Evolutionary conservation across 2,329 filamentous ascomycete genomes (phyloP).

Genomic region (Botrytis cinerea): DNA sequence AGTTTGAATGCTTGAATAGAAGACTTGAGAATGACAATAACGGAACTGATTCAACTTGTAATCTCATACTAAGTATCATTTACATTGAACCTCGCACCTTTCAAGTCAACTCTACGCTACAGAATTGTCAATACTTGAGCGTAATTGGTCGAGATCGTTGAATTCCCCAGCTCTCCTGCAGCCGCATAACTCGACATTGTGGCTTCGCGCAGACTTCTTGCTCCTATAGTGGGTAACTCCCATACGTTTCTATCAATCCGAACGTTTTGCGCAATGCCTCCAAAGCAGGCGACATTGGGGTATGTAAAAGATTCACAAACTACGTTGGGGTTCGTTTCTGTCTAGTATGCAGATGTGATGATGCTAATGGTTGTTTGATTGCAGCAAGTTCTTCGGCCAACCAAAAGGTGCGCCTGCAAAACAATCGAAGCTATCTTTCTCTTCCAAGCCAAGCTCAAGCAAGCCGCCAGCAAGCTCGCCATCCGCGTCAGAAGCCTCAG

Average conservation of each 20-base stretch:
- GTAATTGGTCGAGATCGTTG: background rate
- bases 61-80: background rate
- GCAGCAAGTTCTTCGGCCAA: conserved; percentile 82
- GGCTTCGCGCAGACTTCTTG: conserved; percentile 37
- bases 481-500: conserved; percentile 24
- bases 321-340: conserved; percentile 65
- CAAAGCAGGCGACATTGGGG: conserved; percentile 76
- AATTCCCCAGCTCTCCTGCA: conserved; percentile 10
- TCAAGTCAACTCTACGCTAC: background rate
- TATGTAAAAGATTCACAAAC: conserved; percentile 77
- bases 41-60: background rate
- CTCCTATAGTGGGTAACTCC: conserved; percentile 26
- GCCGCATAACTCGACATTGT: conserved; percentile 30
- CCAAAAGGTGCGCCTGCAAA: conserved; percentile 65
- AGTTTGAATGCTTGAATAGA: background rate
- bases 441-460: conserved; percentile 53
- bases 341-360: conserved; percentile 4
- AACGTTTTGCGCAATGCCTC: conserved; percentile 39
- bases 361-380: conserved; percentile 27
- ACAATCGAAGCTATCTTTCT: conserved; percentile 79
- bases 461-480: conserved; percentile 36
- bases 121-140: background rate
- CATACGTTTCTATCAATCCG: conserved; percentile 28
- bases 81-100: background rate
- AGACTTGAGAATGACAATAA: background rate